Evolutionary conservation across 2,329 filamentous ascomycete species (phyloP), one percentile per base, ranked within the genome.

Genomic region (Aspergillus aculeatus): DNA sequence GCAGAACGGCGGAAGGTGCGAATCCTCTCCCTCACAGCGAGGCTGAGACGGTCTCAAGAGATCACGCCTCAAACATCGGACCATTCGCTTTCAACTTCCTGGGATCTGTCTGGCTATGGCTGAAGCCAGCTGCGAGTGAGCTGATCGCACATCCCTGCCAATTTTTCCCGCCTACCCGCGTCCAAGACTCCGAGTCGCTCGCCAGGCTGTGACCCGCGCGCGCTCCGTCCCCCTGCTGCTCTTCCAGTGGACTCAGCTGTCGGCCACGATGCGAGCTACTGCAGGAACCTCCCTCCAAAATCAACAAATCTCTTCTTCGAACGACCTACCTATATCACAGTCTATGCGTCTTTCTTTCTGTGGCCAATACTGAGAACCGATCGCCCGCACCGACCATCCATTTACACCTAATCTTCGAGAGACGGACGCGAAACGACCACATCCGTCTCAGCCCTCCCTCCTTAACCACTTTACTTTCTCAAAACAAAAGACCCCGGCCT

Each of bases 251-350:
- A 57, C 58, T 54, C 32, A 58, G 38, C 57, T 58, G 58, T 60
- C 57, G 67, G 68, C 61, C 69, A 71, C 67, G 65, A 71, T 71
- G 69, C 64, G 62, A 71, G 64, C 66, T 64, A 66, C 63, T 68
- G 62, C 65, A 62, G 62, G 61, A 66, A 66, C 54, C 57, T 64
- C 59, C 53, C 57, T 64, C 59, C 61, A 59, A 66, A 57, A 66
- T 61, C 54, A 64, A 59, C 14, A 35, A 12, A 64, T 62, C 62
- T 56, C 55, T 63, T 62, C 54, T 63, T 64, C 50, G 62, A 49
- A 35, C 59, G 56, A 57, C 54, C 52, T 49, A 47, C 57, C 61
- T 62, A 62, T 26, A 54, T 51, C 60, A 61, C 35, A 35, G 41
- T 55, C 49, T 38, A 50, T 35, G 44, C 26, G 54, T 19, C 47